Evolutionary conservation across 1,139 yeast genomes (phyloP), one percentile per base, ranked within the genome.

Genomic region (Zhuliangozyma blackwelliae): DNA sequence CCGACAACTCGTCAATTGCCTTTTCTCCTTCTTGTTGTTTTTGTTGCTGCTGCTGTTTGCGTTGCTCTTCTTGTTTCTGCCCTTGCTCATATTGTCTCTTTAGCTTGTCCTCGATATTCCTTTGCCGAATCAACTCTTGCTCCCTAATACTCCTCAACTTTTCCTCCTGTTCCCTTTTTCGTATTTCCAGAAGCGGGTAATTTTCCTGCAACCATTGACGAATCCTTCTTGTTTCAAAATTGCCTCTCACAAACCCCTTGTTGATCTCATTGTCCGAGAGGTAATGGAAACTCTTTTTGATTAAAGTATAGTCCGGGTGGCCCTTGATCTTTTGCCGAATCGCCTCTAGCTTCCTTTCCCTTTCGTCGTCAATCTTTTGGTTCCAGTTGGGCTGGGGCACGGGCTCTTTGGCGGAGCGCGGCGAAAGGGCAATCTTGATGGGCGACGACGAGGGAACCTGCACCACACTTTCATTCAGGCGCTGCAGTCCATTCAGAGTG

Each of bases 161-260:
- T 25, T 34, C 37, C 32, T 52, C 52, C 13, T 51, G 50, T 25
- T 62, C 63, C 34, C 59, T 49, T 3, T 36, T 35, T 25, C 41
- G 30, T 21, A 62, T 55, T n/a, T 55, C 68, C 11, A 52, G 53
- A 40, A 54, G 54, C 37, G 56, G 52, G 45, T 54, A 63, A 43
- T 65, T 66, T 5, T 64, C 66, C 12, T 59, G 56, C 29, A 82
- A 58, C 59, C 78, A 67, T 36, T 63, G 67, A 25, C 79, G 70
- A 10, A 83, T 73, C 35, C 73, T 72, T 40, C 79, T 66, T 25
- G 79, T 54, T 40, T 79, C 73, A 9, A 79, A 78, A 35, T 77
- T 73, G 29, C 79, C 80, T 26, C 75, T 72, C 35, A 76, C 79
- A 51, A 79, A 77, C 1, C 82, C 83, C 35, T 77, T 77, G 44